Evolutionary conservation across 208 protist genomes (phyloP).

Genomic region (Wallacemonas sp.): DNA sequence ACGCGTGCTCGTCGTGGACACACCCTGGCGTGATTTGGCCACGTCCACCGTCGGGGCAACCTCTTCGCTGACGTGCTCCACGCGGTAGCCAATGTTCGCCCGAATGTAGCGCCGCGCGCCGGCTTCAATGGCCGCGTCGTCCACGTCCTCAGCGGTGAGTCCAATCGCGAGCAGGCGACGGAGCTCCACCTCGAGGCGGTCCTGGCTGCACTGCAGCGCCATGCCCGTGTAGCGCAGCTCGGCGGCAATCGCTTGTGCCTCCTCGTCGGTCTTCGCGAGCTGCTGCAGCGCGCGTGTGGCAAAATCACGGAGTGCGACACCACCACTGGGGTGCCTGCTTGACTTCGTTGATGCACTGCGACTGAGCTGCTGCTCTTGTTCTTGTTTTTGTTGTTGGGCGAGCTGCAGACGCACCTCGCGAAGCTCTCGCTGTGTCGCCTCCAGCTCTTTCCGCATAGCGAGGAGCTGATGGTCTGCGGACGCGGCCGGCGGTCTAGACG

Average conservation of each 20-base stretch:
- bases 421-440: slow-evolving; percentile 40
- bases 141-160: slow-evolving; percentile 42
- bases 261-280: slow-evolving; percentile 48
- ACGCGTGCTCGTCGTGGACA: slow-evolving; percentile 9
- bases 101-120: slow-evolving; percentile 74
- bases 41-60: slow-evolving; percentile 27
- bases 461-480: not conserved
- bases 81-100: slow-evolving; percentile 76
- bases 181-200: slow-evolving; percentile 74
- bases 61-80: slow-evolving; percentile 46
- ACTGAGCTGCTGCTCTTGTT: not conserved
- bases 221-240: slow-evolving; percentile 77
- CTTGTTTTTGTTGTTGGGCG: slow-evolving; percentile 23
- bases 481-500: not conserved
- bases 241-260: slow-evolving; percentile 48
- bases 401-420: slow-evolving; percentile 61
- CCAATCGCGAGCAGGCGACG: slow-evolving; percentile 64
- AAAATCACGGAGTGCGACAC: not conserved
- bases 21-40: not conserved
- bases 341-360: no score
- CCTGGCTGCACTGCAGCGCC: slow-evolving; percentile 62
- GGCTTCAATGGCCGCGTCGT: slow-evolving; percentile 69
- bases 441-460: slow-evolving; percentile 26
- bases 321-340: not conserved
- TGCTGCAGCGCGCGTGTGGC: slow-evolving; percentile 30